Evolutionary conservation across 768 basidiomycete genomes (phyloP), one percentile per base, ranked within the genome.

Genomic region (Pisolithus albus): DNA sequence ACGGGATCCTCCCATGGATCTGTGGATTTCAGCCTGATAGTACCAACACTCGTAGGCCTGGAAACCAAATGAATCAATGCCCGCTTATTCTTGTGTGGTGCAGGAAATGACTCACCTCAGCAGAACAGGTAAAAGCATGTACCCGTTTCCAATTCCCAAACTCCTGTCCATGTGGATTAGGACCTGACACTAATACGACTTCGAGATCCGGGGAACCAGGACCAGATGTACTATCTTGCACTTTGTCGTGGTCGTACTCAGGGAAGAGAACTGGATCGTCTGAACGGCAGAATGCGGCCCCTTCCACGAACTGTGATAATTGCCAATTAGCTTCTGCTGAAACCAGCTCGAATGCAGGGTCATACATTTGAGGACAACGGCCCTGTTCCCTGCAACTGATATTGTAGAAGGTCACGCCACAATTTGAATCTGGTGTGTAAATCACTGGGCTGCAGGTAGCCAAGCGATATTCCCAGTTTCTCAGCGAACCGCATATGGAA

Each of bases 401-500:
- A 86, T 55, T 75, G 69, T 6, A 63, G 47, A 8, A 72, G n/a
- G 0, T 73, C 73, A 2, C 52, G 54, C 11, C 73, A 9, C 18
- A 75, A 43, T 40, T 67, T 70, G 28, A 59, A 24, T 9, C 44
- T 13, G 7, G 56, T 59, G 16, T n/a, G 32, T 36, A 61, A n/a
- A 43, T 61, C 51, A 42, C 61, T 56, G 13, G 64, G 62, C 18
- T 54, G 50, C 30, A 80, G 53, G 55, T 65, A 77, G 51, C 68
- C 73, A 16, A 77, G 37, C 7, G 77, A 74, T 5, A 67, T 59
- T 47, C 74, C 69, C 3, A 65, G 66, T 53, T 75, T 82, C 55
- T 83, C 81, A 56, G 73, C 74, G 64, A 78, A 73, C 55, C 73
- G 72, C 23, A 81, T 47, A 58, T 76, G 71, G 47, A 85, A 72